These are phyloP conservation scores for Clitocybe nebularis DNA, from an alignment of 1,284 basidiomycete species.

Conservation along the genomic window DNA sequence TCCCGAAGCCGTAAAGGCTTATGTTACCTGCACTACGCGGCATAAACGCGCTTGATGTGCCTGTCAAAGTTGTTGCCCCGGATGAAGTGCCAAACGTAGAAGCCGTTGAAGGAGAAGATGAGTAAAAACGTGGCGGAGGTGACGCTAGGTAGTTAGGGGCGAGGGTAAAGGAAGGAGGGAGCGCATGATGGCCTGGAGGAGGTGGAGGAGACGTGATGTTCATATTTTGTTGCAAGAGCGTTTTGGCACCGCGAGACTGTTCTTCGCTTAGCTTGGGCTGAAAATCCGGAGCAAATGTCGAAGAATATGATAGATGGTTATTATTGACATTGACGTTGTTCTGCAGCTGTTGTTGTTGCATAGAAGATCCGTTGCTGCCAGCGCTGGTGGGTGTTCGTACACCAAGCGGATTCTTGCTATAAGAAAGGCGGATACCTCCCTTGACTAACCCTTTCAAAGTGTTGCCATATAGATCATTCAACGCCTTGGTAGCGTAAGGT, in stretches of 20 bases:
- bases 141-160: slow-evolving; percentile 44
- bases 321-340: slow-evolving; percentile 22
- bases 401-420: slow-evolving; percentile 93
- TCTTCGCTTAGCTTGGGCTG: slow-evolving; percentile 27
- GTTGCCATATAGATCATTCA: slow-evolving; percentile 90
- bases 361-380: slow-evolving; percentile 36
- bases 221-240: slow-evolving; percentile 28
- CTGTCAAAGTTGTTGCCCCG: slow-evolving; percentile 24
- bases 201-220: slow-evolving; percentile 38
- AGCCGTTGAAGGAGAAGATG: slow-evolving; percentile 40
- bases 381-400: slow-evolving; percentile 75
- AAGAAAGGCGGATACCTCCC: slow-evolving; percentile 92
- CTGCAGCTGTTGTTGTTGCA: slow-evolving; percentile 52
- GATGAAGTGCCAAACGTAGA: slow-evolving; percentile 30
- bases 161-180: slow-evolving; percentile 15
- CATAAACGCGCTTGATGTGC: slow-evolving; percentile 18
- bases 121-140: slow-evolving; percentile 60
- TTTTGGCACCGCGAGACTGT: slow-evolving; percentile 26
- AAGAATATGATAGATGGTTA: slow-evolving; percentile 14
- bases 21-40: slow-evolving; percentile 22
- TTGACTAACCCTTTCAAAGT: slow-evolving; percentile 89
- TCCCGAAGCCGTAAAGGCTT: slow-evolving; percentile 31
- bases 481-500: slow-evolving; percentile 74
- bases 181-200: slow-evolving; percentile 31
- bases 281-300: slow-evolving; percentile 31